Evolutionary conservation across 371 early-diverging fungal species (phyloP), one percentile per base, ranked within the genome.

Genomic region (Haplosporangium sp.): DNA sequence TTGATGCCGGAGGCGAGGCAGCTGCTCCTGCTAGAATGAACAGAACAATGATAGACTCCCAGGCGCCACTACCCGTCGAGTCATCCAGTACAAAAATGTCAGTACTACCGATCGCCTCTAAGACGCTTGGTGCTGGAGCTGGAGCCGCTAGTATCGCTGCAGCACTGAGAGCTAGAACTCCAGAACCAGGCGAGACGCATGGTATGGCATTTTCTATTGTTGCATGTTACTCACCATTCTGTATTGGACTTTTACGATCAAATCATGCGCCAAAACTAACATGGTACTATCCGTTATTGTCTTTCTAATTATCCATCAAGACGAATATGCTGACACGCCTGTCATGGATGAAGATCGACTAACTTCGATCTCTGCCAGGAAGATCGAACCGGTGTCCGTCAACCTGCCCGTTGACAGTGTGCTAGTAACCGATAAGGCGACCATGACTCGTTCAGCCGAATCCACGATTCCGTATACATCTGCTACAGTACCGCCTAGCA

Each of bases 401-500:
- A 48, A 20, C 45, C 21, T 47, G 0, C 16, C 42, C 0, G 14
- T 18, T 1, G 16, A 38, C 5, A 66, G 37, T 7, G 62, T 61
- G 13, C 41, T 52, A 36, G 55, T 67, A 5, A 58, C 59, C 6
- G 67, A 73, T 23, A 73, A 73, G 38, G 62, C 63, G 5, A 73
- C 67, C 0, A 53, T 55, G 13, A 73, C 67, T 18, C 56, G 51
- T n/a, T 20, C 50, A 23, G n/a, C 67, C 5, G 59, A 6, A 8
- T 21, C 53, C 6, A 50, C 38, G 7, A 14, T 41, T 5, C 50
- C 57, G 12, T 21, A 57, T 21, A 13, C 21, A 5, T 40, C 56
- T 53, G 29, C 38, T 11, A 16, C 40, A 4, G 8, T n/a, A n/a
- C n/a, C n/a, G n/a, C n/a, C n/a, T n/a, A n/a, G n/a, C n/a, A n/a